Evolutionary conservation across 2,329 filamentous ascomycete genomes (phyloP).

Genomic region (Verticillium isaacii): DNA sequence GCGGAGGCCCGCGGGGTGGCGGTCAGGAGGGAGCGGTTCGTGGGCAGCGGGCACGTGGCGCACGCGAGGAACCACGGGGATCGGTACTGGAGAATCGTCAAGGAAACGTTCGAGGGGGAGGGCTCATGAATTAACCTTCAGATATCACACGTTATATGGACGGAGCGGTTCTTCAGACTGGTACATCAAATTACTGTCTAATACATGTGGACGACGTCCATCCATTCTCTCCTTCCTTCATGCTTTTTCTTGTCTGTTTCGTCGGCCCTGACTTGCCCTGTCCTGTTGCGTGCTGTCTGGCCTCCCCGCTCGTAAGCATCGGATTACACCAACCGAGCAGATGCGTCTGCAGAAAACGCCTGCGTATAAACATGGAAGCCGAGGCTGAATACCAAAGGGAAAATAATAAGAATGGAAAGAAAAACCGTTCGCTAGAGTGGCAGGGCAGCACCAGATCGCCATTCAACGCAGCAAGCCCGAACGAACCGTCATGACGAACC

Average conservation of each 20-base stretch:
- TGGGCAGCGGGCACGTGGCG: conserved; percentile 44
- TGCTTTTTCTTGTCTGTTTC: neutral
- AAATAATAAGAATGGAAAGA: neutral
- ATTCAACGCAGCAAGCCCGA: neutral
- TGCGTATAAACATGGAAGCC: neutral
- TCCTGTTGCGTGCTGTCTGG: neutral
- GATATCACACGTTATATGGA: neutral
- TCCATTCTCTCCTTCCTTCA: neutral
- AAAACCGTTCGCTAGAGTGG: neutral
- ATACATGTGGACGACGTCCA: neutral
- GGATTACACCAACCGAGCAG: neutral
- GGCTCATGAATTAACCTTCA: neutral
- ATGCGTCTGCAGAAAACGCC: neutral
- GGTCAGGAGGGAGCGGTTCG: conserved; percentile 41
- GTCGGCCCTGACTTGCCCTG: neutral
- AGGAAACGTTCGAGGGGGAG: conserved; percentile 37
- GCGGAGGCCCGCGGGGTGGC: conserved; percentile 31
- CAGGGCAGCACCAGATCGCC: neutral
- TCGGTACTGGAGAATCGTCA: conserved; percentile 47
- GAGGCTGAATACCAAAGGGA: neutral
- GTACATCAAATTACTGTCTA: neutral
- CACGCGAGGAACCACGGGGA: conserved; percentile 38
- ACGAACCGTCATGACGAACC: neutral
- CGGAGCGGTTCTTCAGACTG: neutral
- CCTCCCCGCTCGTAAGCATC: neutral